These are phyloP conservation scores for Rhizopogon rudus DNA, from an alignment of 768 basidiomycete species.

Conservation along the genomic window DNA sequence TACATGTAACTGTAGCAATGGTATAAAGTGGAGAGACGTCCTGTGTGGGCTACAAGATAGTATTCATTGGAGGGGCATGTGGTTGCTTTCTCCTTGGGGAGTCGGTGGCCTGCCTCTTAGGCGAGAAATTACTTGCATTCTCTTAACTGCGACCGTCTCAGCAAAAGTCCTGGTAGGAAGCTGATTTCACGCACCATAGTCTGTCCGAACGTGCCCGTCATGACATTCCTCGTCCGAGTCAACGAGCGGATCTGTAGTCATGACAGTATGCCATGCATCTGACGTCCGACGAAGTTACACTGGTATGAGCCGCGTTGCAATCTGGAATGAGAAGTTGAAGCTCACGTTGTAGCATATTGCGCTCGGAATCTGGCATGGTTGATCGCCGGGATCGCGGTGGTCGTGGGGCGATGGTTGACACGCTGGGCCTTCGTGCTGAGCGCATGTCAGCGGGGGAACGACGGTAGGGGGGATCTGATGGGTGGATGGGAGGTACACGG, in stretches of 20 bases:
- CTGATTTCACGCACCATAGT: conserved; percentile 47
- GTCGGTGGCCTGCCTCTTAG: conserved; percentile 54
- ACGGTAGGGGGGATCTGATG: conserved; percentile 14
- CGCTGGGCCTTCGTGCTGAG: conserved; percentile 17
- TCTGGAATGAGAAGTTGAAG: conserved; percentile 1
- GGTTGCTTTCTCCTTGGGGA: conserved; percentile 37
- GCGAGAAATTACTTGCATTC: conserved; percentile 55
- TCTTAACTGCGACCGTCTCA: conserved; percentile 39
- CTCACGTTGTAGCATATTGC: conserved; percentile 68
- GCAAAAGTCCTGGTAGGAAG: conserved; percentile 3
- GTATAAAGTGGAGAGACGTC: conserved; percentile 2
- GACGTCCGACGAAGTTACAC: conserved; percentile 2
- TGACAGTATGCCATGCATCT: conserved; percentile 74
- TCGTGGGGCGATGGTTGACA: conserved; percentile 16
- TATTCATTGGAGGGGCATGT: not conserved
- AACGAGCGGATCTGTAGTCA: conserved; percentile 62
- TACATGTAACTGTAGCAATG: not conserved
- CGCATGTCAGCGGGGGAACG: conserved; percentile 23
- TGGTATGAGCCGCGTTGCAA: not conserved
- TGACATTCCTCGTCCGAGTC: conserved; percentile 72
- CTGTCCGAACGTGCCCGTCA: conserved; percentile 60
- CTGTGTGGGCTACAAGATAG: not conserved
- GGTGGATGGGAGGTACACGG: conserved; percentile 10
- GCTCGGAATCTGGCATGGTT: conserved; percentile 27
- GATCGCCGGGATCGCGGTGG: conserved; percentile 20